Conservation (phyloP, 2,329 filamentous ascomycete species). For the Exophiala phaeomuriformis region DNA sequence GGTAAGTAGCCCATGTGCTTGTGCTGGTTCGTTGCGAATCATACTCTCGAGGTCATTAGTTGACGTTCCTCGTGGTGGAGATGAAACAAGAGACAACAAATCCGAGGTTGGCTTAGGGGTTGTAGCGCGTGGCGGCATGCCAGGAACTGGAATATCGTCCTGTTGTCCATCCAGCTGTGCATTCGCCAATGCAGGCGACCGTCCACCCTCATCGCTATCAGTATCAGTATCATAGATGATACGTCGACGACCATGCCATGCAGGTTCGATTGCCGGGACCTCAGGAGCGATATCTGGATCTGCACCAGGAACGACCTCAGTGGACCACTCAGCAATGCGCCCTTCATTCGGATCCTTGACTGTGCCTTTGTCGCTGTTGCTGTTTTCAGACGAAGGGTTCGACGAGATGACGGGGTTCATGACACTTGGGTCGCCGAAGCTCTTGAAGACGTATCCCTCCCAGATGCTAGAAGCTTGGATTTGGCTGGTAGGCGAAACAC, state of each 20-base stretch:
- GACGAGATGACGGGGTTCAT: conserved; percentile 18
- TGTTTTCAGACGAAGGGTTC: conserved; percentile 2
- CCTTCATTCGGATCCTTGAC: conserved; percentile 5
- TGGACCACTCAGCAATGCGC: conserved; percentile 22
- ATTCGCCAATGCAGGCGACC: neutral
- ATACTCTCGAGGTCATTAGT: neutral
- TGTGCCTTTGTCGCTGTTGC: neutral
- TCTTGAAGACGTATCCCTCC: conserved; percentile 30
- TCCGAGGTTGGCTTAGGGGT: neutral
- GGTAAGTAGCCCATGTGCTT: neutral
- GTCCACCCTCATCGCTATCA: conserved; percentile 20
- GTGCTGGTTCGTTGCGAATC: neutral
- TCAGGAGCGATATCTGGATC: conserved; percentile 22
- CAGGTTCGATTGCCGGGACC: conserved; percentile 14
- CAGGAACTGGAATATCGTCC: neutral
- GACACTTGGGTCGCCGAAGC: conserved; percentile 30
- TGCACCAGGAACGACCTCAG: conserved; percentile 14
- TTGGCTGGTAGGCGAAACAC: conserved; percentile 14
- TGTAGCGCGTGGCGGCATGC: neutral
- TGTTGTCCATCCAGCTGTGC: neutral
- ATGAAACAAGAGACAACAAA: neutral
- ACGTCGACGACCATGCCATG: conserved; percentile 9
- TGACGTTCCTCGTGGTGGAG: neutral
- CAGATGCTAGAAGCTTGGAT: conserved; percentile 30
- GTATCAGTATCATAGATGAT: conserved; percentile 16